phyloP scores from a whole-genome alignment of 2,329 filamentous ascomycete species.

The Colletotrichum scovillei region DNA sequence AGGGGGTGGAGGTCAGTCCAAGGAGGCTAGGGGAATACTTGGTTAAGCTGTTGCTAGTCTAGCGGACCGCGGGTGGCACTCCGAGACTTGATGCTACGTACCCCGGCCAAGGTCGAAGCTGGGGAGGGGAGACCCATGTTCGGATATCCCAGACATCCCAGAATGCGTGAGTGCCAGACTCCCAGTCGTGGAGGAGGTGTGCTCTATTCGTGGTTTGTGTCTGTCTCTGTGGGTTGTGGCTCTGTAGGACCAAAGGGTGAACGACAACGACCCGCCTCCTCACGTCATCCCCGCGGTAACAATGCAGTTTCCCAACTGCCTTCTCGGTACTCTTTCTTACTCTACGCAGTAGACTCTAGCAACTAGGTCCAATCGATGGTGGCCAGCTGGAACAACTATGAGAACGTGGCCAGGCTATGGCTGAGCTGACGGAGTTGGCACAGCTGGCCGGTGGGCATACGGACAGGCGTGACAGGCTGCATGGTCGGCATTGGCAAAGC shows the following conservation, averaged over 20 bases:
- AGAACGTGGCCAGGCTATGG: not conserved
- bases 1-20: not conserved
- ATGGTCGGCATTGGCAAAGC: not conserved
- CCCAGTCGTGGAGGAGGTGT: too few relatives aligned
- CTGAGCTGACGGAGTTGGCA: not conserved
- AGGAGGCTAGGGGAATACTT: not conserved
- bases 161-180: not conserved
- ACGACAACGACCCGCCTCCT: conserved; percentile 20
- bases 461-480: not conserved
- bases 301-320: not conserved
- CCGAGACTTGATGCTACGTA: conserved; percentile 25
- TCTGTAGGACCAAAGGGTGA: conserved; percentile 13
- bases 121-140: conserved; percentile 2
- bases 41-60: conserved; percentile 2
- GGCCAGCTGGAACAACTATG: not conserved
- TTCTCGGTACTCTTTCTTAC: not conserved
- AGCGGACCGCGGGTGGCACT: conserved; percentile 31
- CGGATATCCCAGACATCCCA: not conserved
- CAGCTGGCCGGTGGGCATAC: too few relatives aligned
- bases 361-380: not conserved
- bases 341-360: too few relatives aligned
- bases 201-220: too few relatives aligned
- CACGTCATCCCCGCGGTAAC: conserved; percentile 31
- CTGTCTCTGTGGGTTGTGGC: too few relatives aligned
- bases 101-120: not conserved